Evolutionary conservation across 108 stramenopile genomes (phyloP).

Genomic region (Cylindrotheca closterium): DNA sequence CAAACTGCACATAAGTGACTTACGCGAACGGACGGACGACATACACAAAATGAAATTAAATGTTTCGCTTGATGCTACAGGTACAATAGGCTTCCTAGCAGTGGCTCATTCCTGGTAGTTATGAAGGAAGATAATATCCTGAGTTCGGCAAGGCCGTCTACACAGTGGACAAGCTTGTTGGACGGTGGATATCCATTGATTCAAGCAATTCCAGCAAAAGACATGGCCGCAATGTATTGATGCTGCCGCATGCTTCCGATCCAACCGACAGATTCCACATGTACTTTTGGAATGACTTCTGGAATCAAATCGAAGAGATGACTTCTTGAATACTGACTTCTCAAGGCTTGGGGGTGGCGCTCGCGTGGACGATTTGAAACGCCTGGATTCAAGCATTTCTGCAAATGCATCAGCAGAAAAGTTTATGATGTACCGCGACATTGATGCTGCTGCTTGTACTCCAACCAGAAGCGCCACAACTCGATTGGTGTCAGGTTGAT

Average conservation of each 20-base stretch:
- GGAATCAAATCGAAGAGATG: not conserved
- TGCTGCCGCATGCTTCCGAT: slow-evolving; percentile 31
- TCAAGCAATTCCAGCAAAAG: slow-evolving; percentile 48
- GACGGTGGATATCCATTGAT: slow-evolving; percentile 39
- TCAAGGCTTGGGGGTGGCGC: not conserved
- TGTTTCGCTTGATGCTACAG: too few relatives aligned
- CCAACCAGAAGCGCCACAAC: slow-evolving; percentile 18
- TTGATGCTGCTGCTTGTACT: slow-evolving; percentile 16
- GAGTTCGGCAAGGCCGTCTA: slow-evolving; percentile 31
- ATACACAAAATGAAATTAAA: too few relatives aligned
- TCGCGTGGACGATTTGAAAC: not conserved
- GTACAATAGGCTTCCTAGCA: too few relatives aligned
- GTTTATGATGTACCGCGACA: slow-evolving; percentile 3
- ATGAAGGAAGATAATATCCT: slow-evolving; percentile 41
- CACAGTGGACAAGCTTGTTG: slow-evolving; percentile 49
- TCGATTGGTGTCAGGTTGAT: slow-evolving; percentile 19
- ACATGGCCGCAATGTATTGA: slow-evolving; percentile 44
- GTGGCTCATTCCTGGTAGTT: too few relatives aligned
- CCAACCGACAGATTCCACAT: slow-evolving; percentile 35
- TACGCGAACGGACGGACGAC: too few relatives aligned
- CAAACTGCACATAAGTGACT: too few relatives aligned
- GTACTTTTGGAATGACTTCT: not conserved
- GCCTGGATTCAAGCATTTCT: slow-evolving; percentile 10
- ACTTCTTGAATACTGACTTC: too few relatives aligned
- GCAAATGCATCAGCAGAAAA: slow-evolving; percentile 10